These are phyloP conservation scores for Claviceps purpurea DNA, from an alignment of 2,329 filamentous ascomycete genomes.

Conservation along the genomic window DNA sequence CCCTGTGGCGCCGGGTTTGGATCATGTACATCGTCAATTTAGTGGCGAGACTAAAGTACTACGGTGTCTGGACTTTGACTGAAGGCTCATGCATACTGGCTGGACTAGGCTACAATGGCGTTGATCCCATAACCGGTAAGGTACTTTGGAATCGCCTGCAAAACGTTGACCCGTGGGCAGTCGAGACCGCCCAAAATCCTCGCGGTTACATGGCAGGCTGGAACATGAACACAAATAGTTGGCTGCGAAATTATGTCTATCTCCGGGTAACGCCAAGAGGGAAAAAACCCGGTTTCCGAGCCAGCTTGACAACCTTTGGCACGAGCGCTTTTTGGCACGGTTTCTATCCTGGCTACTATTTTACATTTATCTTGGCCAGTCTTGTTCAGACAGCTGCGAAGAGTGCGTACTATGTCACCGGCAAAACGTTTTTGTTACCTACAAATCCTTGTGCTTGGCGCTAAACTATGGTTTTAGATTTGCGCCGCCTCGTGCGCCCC, in stretches of 20 bases:
- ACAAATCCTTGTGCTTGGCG: neutral
- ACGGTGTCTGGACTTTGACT: slow-evolving; percentile 86
- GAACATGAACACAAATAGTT: slow-evolving; percentile 98
- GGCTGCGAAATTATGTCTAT: slow-evolving; percentile 93
- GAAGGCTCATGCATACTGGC: slow-evolving; percentile 91
- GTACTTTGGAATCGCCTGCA: slow-evolving; percentile 79
- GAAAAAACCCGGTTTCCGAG: slow-evolving; percentile 91
- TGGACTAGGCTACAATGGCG: slow-evolving; percentile 85
- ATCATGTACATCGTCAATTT: slow-evolving; percentile 74
- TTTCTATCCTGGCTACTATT: slow-evolving; percentile 93
- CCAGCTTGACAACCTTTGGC: slow-evolving; percentile 83
- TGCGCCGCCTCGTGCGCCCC: slow-evolving; percentile 76
- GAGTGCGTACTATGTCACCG: slow-evolving; percentile 44
- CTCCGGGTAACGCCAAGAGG: slow-evolving; percentile 87
- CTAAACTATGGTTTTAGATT: slow-evolving; percentile 41
- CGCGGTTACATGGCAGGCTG: slow-evolving; percentile 80
- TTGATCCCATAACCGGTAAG: slow-evolving; percentile 73
- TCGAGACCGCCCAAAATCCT: slow-evolving; percentile 89
- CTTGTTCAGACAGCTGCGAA: slow-evolving; percentile 91
- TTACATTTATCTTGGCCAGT: slow-evolving; percentile 78
- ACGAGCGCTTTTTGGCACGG: slow-evolving; percentile 97
- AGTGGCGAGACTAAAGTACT: slow-evolving; percentile 80
- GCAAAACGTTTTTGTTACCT: neutral
- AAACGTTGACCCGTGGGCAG: slow-evolving; percentile 75
- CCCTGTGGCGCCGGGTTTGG: slow-evolving; percentile 61